phyloP scores from a whole-genome alignment of 2,329 filamentous ascomycete species.

The Alternaria longipes region DNA sequence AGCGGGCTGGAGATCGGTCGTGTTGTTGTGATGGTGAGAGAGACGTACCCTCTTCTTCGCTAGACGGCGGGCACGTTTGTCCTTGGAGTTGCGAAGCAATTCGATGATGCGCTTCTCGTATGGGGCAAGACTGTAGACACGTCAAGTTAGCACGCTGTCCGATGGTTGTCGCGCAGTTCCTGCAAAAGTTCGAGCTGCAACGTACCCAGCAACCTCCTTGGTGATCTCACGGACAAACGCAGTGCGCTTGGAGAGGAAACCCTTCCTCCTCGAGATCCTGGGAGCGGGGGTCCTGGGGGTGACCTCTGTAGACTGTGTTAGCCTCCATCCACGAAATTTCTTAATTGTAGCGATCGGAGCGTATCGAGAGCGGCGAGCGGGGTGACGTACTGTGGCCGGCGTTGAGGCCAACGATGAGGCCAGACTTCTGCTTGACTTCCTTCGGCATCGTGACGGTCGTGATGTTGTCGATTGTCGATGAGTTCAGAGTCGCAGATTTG shows the following conservation, averaged over 20 bases:
- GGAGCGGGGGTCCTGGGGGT: constrained; percentile 60
- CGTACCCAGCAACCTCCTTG: constrained; percentile 96
- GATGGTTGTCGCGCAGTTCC: background rate
- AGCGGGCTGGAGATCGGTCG: constrained; percentile 9
- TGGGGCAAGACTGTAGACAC: constrained; percentile 34
- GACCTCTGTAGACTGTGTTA: constrained; percentile 56
- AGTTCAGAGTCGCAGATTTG: constrained; percentile 20
- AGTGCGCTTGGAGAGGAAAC: constrained; percentile 95
- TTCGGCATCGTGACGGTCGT: constrained; percentile 59
- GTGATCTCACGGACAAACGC: constrained; percentile 96
- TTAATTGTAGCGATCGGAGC: constrained; percentile 13
- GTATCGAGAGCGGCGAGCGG: constrained; percentile 28
- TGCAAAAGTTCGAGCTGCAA: constrained; percentile 36
- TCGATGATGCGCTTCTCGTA: constrained; percentile 99
- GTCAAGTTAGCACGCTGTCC: constrained; percentile 17
- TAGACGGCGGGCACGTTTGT: constrained; percentile 98
- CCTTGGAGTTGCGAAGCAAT: constrained; percentile 98
- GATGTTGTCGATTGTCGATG: constrained; percentile 44
- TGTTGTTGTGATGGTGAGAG: constrained; percentile 3
- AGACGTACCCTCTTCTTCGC: constrained; percentile 94
- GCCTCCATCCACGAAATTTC: constrained; percentile 27
- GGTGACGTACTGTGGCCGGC: constrained; percentile 70
- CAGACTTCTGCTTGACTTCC: constrained; percentile 64
- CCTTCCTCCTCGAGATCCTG: constrained; percentile 78
- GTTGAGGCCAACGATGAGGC: constrained; percentile 69